Percentiles rank a stretch among this genome's conserved stretches.
These are phyloP conservation scores for Lodderomyces orthopsilosis DNA, from an alignment of 1,139 yeast genomes.

Conservation along the genomic window DNA sequence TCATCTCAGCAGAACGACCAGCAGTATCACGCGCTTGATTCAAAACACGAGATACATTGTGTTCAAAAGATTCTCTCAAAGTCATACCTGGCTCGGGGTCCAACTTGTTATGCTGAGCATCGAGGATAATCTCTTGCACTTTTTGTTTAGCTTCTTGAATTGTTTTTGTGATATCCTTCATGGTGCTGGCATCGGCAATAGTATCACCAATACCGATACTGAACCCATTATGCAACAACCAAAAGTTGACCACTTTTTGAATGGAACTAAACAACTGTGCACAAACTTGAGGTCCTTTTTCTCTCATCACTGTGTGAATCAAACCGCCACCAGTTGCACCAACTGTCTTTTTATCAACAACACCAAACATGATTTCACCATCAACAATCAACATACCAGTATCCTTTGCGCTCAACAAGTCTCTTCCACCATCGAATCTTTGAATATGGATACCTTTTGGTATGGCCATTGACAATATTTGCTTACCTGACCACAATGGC, in stretches of 20 bases:
- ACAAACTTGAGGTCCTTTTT: conserved; percentile 89
- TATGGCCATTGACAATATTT: conserved; percentile 83
- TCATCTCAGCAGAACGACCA: conserved; percentile 97
- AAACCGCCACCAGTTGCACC: conserved; percentile 99
- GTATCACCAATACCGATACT: conserved; percentile 99
- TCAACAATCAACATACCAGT: conserved; percentile 89
- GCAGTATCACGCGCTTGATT: conserved; percentile 99
- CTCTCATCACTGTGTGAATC: conserved; percentile 95
- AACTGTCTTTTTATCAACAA: conserved; percentile 95
- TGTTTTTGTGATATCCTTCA: conserved; percentile 89
- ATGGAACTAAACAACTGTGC: conserved; percentile 89
- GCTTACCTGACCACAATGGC: conserved; percentile 98
- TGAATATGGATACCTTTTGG: conserved; percentile 95
- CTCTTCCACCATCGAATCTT: conserved; percentile 86
- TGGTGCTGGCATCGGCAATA: conserved; percentile 95
- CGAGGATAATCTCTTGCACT: conserved; percentile 88
- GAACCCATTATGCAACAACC: conserved; percentile 96
- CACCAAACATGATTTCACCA: conserved; percentile 96
- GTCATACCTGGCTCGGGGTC: conserved; percentile 99
- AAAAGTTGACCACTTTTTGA: conserved; percentile 92
- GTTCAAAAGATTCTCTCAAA: conserved; percentile 95
- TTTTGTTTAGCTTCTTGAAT: conserved; percentile 89
- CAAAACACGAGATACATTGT: conserved; percentile 89
- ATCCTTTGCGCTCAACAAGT: conserved; percentile 82
- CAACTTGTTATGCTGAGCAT: conserved; percentile 83